Evolutionary conservation across 345 rosid genomes (phyloP).

Genomic region (Boechera stricta): DNA sequence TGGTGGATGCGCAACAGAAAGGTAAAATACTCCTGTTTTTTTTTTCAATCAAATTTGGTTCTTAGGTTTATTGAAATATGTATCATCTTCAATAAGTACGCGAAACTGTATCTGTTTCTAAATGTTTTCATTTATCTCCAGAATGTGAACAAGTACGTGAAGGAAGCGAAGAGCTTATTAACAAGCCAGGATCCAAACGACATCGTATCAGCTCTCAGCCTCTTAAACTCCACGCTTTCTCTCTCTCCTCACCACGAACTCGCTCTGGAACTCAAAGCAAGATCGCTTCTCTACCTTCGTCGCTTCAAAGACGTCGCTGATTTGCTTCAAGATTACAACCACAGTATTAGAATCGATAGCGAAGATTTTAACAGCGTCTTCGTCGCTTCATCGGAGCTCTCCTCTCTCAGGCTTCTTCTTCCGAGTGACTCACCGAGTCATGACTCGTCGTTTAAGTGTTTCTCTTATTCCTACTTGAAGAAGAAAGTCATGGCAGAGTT

Average conservation of each 20-base stretch:
- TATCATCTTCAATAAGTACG: not conserved
- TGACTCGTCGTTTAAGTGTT: conserved; percentile 73
- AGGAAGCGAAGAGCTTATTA: not conserved
- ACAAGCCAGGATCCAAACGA: not conserved
- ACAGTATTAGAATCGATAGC: not conserved
- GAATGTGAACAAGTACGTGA: not conserved
- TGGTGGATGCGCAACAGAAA: not conserved
- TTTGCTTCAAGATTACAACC: conserved; percentile 9
- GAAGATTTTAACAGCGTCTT: not conserved
- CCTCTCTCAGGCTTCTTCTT: not conserved
- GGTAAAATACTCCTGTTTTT: not conserved
- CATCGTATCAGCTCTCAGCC: not conserved
- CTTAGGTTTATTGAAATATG: not conserved
- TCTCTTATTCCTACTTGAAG: conserved; percentile 82
- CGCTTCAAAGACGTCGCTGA: conserved; percentile 15
- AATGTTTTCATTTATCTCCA: not conserved
- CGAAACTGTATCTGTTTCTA: not conserved
- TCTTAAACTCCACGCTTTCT: not conserved
- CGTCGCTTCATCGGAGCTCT: not conserved
- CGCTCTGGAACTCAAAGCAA: conserved; percentile 12
- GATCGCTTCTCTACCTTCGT: conserved; percentile 22
- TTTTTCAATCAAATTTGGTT: too few species aligned
- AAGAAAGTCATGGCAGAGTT: conserved; percentile 87
- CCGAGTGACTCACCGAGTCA: conserved; percentile 48
- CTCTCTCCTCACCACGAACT: conserved; percentile 17